A percentile compares a stretch with the other conserved stretches of the same genome.
phyloP scores from a whole-genome alignment of 108 stramenopile genomes.

The Nitzschia palea region DNA sequence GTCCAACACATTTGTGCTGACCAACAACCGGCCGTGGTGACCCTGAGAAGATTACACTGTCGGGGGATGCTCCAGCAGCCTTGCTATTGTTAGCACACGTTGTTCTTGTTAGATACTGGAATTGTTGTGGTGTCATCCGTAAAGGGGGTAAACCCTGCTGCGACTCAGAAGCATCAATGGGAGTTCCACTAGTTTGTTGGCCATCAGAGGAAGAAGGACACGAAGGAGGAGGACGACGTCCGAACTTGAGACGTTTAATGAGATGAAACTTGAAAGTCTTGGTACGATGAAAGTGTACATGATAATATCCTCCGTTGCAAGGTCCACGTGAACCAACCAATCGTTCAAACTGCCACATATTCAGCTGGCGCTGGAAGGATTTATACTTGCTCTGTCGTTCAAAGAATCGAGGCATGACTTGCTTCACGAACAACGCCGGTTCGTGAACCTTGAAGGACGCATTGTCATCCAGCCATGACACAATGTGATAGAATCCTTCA shows the following conservation, averaged over 20 bases:
- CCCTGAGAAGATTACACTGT: too few relatives aligned
- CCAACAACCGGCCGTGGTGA: too few relatives aligned
- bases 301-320: constrained; percentile 64
- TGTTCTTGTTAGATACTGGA: too few relatives aligned
- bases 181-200: too few relatives aligned
- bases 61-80: too few relatives aligned
- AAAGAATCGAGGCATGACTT: constrained; percentile 20
- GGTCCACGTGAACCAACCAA: constrained; percentile 13
- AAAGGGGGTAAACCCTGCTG: too few relatives aligned
- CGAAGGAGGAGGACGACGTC: too few relatives aligned
- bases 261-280: neutral
- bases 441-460: constrained; percentile 1
- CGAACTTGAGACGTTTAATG: constrained; percentile 24
- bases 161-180: too few relatives aligned
- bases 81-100: too few relatives aligned
- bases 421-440: neutral
- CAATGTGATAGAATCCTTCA: constrained; percentile 2
- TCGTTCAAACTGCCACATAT: constrained; percentile 41
- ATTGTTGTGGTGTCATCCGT: too few relatives aligned
- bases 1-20: too few relatives aligned
- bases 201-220: too few relatives aligned
- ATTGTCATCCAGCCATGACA: neutral
- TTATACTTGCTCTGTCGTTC: constrained; percentile 13
- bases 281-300: constrained; percentile 49
- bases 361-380: constrained; percentile 32